phyloP scores from a whole-genome alignment of 305 asterid genomes.

The Fraxinus platypoda region DNA sequence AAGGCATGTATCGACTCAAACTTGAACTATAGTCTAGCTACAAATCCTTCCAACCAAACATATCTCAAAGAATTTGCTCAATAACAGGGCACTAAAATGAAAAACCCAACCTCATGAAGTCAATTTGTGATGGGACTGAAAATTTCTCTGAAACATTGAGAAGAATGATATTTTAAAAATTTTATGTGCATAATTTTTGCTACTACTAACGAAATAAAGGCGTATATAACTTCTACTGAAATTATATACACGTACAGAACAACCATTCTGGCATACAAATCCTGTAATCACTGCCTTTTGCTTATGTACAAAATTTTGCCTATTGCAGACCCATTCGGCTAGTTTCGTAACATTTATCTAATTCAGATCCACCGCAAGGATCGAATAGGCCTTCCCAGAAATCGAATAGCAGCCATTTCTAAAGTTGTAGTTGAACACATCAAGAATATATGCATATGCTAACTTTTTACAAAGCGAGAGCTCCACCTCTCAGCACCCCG shows the following conservation, averaged over 20 bases:
- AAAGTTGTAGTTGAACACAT: not conserved
- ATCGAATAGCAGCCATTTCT: not conserved
- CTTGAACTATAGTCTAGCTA: not conserved
- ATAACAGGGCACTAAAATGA: not conserved
- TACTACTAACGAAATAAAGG: not conserved
- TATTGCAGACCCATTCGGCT: not conserved
- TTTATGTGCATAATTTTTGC: not conserved
- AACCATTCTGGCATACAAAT: constrained; percentile 12
- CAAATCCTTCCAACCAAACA: not conserved
- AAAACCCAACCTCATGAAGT: not conserved
- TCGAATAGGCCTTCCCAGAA: not conserved
- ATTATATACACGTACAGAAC: constrained; percentile 8
- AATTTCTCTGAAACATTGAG: not conserved
- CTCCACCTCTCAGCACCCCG: constrained; percentile 3
- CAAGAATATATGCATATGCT: not conserved
- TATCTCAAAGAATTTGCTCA: not conserved
- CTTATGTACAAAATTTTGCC: constrained; percentile 19
- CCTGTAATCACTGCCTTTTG: not conserved
- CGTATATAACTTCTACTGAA: not conserved
- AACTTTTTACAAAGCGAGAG: not conserved
- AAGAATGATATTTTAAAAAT: not conserved
- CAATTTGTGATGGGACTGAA: not conserved
- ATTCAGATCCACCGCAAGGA: not conserved
- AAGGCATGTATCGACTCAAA: not conserved
- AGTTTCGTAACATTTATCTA: not conserved